These are phyloP conservation scores for Acacia confusa DNA, from an alignment of 306 rosid species.

Conservation along the genomic window DNA sequence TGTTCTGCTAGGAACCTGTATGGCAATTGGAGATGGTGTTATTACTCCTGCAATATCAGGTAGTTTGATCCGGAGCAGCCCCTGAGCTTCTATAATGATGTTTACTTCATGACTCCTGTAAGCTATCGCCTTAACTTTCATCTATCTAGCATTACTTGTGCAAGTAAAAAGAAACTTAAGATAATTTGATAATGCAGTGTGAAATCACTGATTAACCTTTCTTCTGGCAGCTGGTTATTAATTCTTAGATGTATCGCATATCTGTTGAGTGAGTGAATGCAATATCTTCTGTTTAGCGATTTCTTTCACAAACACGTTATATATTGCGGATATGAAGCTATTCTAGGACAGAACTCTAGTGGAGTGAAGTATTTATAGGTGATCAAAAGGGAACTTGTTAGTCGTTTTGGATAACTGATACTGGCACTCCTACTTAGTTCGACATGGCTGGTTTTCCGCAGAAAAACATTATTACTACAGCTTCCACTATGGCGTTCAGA, in stretches of 20 bases:
- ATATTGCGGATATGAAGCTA: background rate
- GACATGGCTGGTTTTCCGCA: background rate
- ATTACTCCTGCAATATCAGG: slow-evolving; percentile 86
- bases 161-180: slow-evolving; percentile 26
- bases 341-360: background rate
- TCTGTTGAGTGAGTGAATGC: background rate
- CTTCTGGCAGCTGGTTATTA: slow-evolving; percentile 3
- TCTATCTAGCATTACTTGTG: slow-evolving; percentile 15
- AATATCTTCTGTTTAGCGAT: background rate
- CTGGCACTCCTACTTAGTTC: background rate
- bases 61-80: slow-evolving; percentile 35
- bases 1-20: slow-evolving; percentile 70
- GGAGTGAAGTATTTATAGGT: background rate
- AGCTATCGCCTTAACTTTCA: slow-evolving; percentile 36
- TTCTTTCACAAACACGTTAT: slow-evolving; percentile 18
- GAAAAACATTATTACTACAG: background rate
- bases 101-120: slow-evolving; percentile 36
- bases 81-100: slow-evolving; percentile 37
- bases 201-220: slow-evolving; percentile 15
- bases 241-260: background rate
- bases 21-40: slow-evolving; percentile 71
- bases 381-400: background rate
- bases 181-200: background rate
- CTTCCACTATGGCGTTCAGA: background rate
- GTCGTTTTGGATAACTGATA: background rate